Base-by-base conservation (phyloP, 1,284 basidiomycete species). In the Cryptococcus sp. region DNA sequence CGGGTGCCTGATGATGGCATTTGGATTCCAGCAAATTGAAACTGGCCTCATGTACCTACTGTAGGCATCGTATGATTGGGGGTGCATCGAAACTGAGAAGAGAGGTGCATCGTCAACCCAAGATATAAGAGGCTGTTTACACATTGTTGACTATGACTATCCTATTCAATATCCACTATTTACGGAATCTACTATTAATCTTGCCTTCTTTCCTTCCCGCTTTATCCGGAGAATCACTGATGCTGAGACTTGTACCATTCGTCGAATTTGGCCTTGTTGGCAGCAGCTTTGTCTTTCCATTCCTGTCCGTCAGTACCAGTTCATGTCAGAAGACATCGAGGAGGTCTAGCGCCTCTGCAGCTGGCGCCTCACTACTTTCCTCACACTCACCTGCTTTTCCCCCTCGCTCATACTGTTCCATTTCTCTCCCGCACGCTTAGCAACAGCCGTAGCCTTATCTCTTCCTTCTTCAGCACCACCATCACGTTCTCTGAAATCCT, bases 381-480 rank as follows among this genome's bases (percentile, higher is more conserved):
- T 36, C 24, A 9, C 13, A 64, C 67, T 56, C 52, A 70, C 70
- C 56, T 60, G 40, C 55, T 68, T 66, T 48, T 68, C 63, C 10
- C 2, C 11, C 34, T 43, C 14, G 47, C 47, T 48, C 34, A 41
- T 9, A 19, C 1, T 23, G 7, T 32, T 25, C 46, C 46, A 24
- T 36, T 48, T 22, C 36, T 25, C 23, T 40, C 34, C 46, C 14
- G 36, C 43, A 16, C 43, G 9, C 43, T 45, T 23, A 13, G 13
- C 22, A 7, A 16, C 7, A 10, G 10, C 43, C 9, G 19, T 21
- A 9, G 9, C 10, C 39, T 41, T 9, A 13, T 46, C 44, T 7
- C n/a, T 32, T 7, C 4, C 44, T 16, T 46, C 22, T 21, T 25
- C 22, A 5, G 22, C 10, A 16, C 13, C 24, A n/a, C 5, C 31